Conservation (phyloP, 2,329 filamentous ascomycete species). For the Alternaria triticina region DNA sequence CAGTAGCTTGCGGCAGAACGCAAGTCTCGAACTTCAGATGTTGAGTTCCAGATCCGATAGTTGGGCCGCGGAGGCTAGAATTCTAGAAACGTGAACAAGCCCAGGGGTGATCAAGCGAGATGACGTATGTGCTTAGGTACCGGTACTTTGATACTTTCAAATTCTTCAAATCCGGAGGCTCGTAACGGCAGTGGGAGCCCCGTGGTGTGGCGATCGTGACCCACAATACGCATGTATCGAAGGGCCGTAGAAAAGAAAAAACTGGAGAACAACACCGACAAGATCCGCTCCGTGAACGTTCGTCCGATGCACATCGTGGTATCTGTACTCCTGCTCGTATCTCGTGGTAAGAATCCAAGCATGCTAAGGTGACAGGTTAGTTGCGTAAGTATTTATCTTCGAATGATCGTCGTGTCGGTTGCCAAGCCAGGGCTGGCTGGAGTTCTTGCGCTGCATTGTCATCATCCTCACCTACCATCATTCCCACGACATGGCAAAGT, state of each 20-base stretch:
- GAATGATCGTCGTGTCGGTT: background rate
- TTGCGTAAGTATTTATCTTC: background rate
- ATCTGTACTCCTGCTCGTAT: background rate
- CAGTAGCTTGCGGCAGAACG: background rate
- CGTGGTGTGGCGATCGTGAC: background rate
- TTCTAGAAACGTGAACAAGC: background rate
- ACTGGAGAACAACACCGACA: background rate
- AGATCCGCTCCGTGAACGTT: background rate
- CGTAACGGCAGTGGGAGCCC: background rate
- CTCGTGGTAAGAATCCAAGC: background rate
- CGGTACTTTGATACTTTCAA: background rate
- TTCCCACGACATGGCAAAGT: background rate
- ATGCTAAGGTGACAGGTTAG: background rate
- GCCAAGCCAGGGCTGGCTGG: background rate
- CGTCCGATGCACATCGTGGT: background rate
- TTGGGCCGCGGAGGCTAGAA: background rate
- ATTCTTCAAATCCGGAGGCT: background rate
- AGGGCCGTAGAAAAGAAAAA: constrained; percentile 6
- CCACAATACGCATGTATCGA: constrained; percentile 9
- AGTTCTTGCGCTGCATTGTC: background rate
- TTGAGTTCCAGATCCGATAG: background rate
- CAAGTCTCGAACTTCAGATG: background rate
- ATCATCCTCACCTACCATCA: constrained; percentile 1
- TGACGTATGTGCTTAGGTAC: background rate
- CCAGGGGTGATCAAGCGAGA: background rate